phyloP scores from a whole-genome alignment of 148 eudicot genomes.

The Rhododendron vialii region DNA sequence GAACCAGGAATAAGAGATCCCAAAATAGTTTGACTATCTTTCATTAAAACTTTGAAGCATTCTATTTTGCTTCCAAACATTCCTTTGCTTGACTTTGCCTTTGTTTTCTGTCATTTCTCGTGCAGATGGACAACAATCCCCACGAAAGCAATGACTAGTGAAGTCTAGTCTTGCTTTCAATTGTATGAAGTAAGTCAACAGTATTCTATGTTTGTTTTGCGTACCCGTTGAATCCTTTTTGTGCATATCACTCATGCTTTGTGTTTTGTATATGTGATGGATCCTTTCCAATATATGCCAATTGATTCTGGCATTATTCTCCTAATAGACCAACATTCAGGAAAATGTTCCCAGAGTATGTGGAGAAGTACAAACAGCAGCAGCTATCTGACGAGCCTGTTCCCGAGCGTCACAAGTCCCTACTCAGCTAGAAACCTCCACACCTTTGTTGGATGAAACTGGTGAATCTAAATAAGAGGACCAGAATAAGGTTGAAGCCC shows the following conservation, averaged over 20 bases:
- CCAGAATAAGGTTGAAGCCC: slow-evolving; percentile 30
- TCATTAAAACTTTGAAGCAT: slow-evolving; percentile 1
- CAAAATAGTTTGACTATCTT: background rate
- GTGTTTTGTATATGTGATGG: background rate
- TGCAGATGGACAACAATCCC: slow-evolving; percentile 89
- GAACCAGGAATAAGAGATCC: slow-evolving; percentile 1
- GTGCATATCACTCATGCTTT: background rate
- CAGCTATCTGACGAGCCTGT: slow-evolving; percentile 42
- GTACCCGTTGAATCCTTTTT: background rate
- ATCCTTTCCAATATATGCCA: background rate
- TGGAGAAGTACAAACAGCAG: slow-evolving; percentile 69
- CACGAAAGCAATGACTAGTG: slow-evolving; percentile 76
- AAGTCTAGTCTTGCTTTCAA: slow-evolving; percentile 88
- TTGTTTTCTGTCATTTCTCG: background rate
- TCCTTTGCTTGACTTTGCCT: background rate
- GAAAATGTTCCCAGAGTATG: slow-evolving; percentile 84
- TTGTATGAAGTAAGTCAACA: slow-evolving; percentile 65
- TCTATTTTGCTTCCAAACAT: background rate
- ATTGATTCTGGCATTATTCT: slow-evolving; percentile 6
- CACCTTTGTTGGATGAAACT: slow-evolving; percentile 25
- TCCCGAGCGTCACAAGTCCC: slow-evolving; percentile 23
- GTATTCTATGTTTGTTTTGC: background rate
- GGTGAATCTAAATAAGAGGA: slow-evolving; percentile 24
- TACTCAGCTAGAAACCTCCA: slow-evolving; percentile 23
- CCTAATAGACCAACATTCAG: slow-evolving; percentile 56